Evolutionary conservation across 2,329 filamentous ascomycete species (phyloP).

Genomic region (Venturia effusa): DNA sequence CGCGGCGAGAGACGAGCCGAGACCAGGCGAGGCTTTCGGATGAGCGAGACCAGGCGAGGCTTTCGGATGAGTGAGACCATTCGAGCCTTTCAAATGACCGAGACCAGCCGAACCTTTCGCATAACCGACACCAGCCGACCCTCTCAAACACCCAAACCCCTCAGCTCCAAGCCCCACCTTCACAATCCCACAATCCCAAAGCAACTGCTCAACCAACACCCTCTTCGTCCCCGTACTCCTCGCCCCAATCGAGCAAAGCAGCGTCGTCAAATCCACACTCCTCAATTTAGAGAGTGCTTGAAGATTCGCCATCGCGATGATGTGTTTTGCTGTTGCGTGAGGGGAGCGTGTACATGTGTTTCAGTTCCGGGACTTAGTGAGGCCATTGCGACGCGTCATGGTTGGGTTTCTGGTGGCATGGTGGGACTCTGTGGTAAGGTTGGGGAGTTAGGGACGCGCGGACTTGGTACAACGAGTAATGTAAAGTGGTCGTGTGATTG

Average conservation of each 20-base stretch:
- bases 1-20: not conserved
- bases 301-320: not conserved
- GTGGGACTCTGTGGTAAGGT: not conserved
- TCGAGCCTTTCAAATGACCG: too few species aligned
- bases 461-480: not conserved
- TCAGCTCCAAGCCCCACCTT: not conserved
- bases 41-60: too few species aligned
- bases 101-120: too few species aligned
- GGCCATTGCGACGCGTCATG: not conserved
- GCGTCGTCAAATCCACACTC: not conserved
- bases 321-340: not conserved
- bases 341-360: not conserved
- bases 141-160: not conserved
- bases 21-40: not conserved
- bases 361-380: not conserved
- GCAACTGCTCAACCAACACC: not conserved
- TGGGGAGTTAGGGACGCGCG: not conserved
- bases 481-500: not conserved
- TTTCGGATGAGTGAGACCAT: too few species aligned
- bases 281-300: not conserved
- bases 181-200: not conserved
- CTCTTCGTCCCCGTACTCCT: not conserved
- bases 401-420: too few species aligned
- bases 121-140: not conserved
- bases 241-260: not conserved